These are phyloP conservation scores for Pilasporangium apinafurcum DNA, from an alignment of 352 stramenopile species.

Conservation along the genomic window DNA sequence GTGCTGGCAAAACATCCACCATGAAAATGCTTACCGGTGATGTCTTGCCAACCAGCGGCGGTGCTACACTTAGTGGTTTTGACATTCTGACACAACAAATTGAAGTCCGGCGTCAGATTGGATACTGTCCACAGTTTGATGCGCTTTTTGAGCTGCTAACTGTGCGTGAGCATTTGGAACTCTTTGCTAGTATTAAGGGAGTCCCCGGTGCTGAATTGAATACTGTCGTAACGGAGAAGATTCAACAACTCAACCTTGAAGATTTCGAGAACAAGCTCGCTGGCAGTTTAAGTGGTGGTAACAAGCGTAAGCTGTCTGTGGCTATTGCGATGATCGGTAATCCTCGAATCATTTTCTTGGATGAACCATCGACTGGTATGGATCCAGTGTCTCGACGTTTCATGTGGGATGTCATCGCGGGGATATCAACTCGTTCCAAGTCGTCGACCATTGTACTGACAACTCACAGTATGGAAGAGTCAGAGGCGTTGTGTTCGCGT, in stretches of 20 bases:
- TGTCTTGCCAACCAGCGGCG: slow-evolving; percentile 62
- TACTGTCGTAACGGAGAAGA: slow-evolving; percentile 30
- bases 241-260: slow-evolving; percentile 50
- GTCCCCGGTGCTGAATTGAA: slow-evolving; percentile 22
- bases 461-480: slow-evolving; percentile 96
- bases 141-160: slow-evolving; percentile 93
- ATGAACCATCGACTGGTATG: slow-evolving; percentile 94
- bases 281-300: slow-evolving; percentile 85
- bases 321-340: slow-evolving; percentile 96
- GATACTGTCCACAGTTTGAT: slow-evolving; percentile 98
- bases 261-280: slow-evolving; percentile 61
- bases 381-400: slow-evolving; percentile 63
- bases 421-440: slow-evolving; percentile 46
- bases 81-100: slow-evolving; percentile 73
- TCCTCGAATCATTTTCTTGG: slow-evolving; percentile 92
- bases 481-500: slow-evolving; percentile 89
- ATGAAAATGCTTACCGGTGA: slow-evolving; percentile 82
- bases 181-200: slow-evolving; percentile 93
- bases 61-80: slow-evolving; percentile 69
- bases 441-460: slow-evolving; percentile 82
- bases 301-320: slow-evolving; percentile 98
- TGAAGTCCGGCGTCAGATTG: slow-evolving; percentile 73
- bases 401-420: slow-evolving; percentile 70
- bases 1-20: slow-evolving; percentile 77
- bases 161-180: slow-evolving; percentile 92